phyloP scores from a whole-genome alignment of 225 moss, liverwort and hornwort genomes.

The Anthoceros angustus region DNA sequence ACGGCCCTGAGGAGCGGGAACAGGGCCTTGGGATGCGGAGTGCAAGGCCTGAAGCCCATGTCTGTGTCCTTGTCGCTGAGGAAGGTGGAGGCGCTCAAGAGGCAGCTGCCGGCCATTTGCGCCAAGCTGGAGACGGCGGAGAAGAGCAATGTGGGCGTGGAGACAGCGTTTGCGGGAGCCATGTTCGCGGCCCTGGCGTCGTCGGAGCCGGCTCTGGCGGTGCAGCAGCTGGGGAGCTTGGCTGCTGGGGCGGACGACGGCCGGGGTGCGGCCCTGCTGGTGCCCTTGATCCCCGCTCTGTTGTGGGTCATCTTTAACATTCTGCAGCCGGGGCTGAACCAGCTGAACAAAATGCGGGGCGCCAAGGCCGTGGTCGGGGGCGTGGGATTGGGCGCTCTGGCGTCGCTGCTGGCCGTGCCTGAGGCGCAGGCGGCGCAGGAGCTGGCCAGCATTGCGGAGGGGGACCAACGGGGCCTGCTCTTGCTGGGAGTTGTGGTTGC shows the following conservation, averaged over 20 bases:
- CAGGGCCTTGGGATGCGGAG: neutral
- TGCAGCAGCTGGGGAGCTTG: slow-evolving; percentile 48
- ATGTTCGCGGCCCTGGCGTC: slow-evolving; percentile 52
- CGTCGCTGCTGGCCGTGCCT: slow-evolving; percentile 25
- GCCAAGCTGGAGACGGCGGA: neutral
- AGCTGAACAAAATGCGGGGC: slow-evolving; percentile 28
- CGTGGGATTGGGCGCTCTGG: slow-evolving; percentile 25
- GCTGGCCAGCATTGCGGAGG: slow-evolving; percentile 44
- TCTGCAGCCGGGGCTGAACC: slow-evolving; percentile 35
- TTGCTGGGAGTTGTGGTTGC: slow-evolving; percentile 41
- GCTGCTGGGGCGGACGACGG: slow-evolving; percentile 24
- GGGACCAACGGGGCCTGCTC: slow-evolving; percentile 43
- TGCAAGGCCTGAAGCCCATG: neutral
- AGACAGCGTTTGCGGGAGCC: slow-evolving; percentile 56
- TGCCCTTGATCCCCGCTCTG: slow-evolving; percentile 32
- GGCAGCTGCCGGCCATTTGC: neutral
- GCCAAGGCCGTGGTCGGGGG: slow-evolving; percentile 29
- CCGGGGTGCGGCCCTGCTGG: slow-evolving; percentile 32
- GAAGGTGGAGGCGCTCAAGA: neutral
- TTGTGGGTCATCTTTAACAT: slow-evolving; percentile 60
- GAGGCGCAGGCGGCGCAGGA: slow-evolving; percentile 60
- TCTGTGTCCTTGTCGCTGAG: neutral
- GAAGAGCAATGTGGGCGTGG: slow-evolving; percentile 13
- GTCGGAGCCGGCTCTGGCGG: slow-evolving; percentile 37
- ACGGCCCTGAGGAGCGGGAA: neutral